Base-by-base conservation (phyloP, 352 stramenopile species). In the Pythium rhizo-oryzae region DNA sequence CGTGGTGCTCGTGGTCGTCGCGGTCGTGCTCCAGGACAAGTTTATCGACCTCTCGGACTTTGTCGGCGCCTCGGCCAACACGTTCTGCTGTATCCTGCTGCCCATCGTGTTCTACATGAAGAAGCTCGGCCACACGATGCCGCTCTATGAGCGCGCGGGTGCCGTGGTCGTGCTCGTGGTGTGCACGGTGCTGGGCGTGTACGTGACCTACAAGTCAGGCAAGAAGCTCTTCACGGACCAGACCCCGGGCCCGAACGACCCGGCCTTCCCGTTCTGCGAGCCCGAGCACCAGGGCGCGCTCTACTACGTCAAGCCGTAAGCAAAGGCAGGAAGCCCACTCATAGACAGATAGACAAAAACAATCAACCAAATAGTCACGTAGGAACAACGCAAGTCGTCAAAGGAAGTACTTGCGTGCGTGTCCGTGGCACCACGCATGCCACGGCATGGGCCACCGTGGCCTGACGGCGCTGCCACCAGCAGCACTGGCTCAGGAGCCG, bases 41-140 rank as follows among this genome's bases (percentile, higher is more conserved):
- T 88, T 91, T 46, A 66, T 84, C 25, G 83, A 89, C 58, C 81
- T 91, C 41, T 74, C 75, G 11, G 83, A 91, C 61, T 91, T 91
- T 50, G 76, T 88, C n/a, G 83, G 83, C 37, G 81, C 83, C 8
- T 91, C 76, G 62, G 70, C 73, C 49, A 79, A 85, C 46, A 78
- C 81, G 9, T 74, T 84, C 53, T 78, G 76, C 44, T 87, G 76
- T 62, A 89, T 89, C 53, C 77, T 90, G 51, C 65, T 91, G 43
- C 83, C 83, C 11, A 86, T 89, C 59, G 65, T 82, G 62, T 90
- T 91, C 72, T 91, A 91, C 78, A 59, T 89, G 18, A 90, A 89
- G 70, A 76, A 82, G 55, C 75, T 86, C 53, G 85, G 80, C 79
- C 53, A 74, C 41, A 58, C 59, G 24, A 88, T 81, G 58, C 67